A percentile compares a stretch with the other conserved stretches of the same genome.
Conservation (phyloP, 768 basidiomycete species). For the Pleurotus eryngii region DNA sequence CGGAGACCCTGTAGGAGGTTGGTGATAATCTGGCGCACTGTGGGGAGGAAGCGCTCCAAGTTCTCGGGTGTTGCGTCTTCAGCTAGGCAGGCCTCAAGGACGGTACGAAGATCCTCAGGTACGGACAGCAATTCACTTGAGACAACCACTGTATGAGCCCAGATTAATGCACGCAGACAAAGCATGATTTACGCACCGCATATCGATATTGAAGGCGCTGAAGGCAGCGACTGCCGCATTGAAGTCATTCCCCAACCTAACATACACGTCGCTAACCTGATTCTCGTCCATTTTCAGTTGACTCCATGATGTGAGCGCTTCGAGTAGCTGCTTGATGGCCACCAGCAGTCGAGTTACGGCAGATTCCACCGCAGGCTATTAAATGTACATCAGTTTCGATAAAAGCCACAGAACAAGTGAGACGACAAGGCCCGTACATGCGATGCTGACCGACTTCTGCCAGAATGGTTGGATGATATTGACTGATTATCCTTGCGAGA, state of each 20-base stretch:
- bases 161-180: slow-evolving; percentile 7
- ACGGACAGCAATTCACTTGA: slow-evolving; percentile 81
- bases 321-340: slow-evolving; percentile 92
- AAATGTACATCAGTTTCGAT: not conserved
- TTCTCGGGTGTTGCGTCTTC: slow-evolving; percentile 86
- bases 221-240: slow-evolving; percentile 92
- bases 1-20: slow-evolving; percentile 91
- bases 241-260: slow-evolving; percentile 95
- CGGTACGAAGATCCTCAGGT: slow-evolving; percentile 82
- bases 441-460: slow-evolving; percentile 11
- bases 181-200: slow-evolving; percentile 63
- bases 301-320: slow-evolving; percentile 86
- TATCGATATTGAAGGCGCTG: slow-evolving; percentile 77
- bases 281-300: slow-evolving; percentile 63
- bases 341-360: slow-evolving; percentile 91
- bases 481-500: slow-evolving; percentile 55
- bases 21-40: slow-evolving; percentile 90
- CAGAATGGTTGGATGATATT: slow-evolving; percentile 44
- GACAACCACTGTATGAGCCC: too few species aligned
- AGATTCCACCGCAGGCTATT: slow-evolving; percentile 79
- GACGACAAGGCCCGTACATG: slow-evolving; percentile 3
- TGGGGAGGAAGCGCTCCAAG: slow-evolving; percentile 86
- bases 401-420: too few species aligned
- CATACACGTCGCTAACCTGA: slow-evolving; percentile 95
- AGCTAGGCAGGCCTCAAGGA: slow-evolving; percentile 87